A percentile compares a stretch with the other conserved stretches of the same genome.
Conservation (phyloP, 805 yeast genomes). For the Metschnikowia corniflorae region DNA sequence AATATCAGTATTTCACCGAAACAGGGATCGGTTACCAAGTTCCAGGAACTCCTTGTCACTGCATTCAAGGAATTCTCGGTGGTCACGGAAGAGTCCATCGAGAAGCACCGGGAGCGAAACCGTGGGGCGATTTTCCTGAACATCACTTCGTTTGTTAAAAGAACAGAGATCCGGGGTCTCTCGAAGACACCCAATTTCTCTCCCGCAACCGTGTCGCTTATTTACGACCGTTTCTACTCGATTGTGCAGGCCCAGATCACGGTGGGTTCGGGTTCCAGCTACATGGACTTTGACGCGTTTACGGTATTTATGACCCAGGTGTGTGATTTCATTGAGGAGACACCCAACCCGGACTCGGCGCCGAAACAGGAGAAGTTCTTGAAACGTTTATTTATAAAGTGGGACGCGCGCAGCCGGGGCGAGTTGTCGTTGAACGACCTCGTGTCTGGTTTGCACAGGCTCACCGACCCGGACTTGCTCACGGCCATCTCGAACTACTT, state of each 20-base stretch:
- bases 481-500: slow-evolving; percentile 76
- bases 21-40: slow-evolving; percentile 67
- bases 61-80: slow-evolving; percentile 88
- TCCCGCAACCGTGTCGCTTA: slow-evolving; percentile 56
- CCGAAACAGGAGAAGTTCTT: slow-evolving; percentile 46
- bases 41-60: slow-evolving; percentile 85
- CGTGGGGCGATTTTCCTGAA: slow-evolving; percentile 78
- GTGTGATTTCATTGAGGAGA: slow-evolving; percentile 65
- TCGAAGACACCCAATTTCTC: slow-evolving; percentile 66
- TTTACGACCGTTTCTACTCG: slow-evolving; percentile 82
- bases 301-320: slow-evolving; percentile 71
- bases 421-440: slow-evolving; percentile 66
- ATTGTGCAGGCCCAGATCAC: slow-evolving; percentile 64
- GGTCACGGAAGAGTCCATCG: slow-evolving; percentile 70
- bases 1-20: slow-evolving; percentile 70
- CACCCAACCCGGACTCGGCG: slow-evolving; percentile 22
- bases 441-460: slow-evolving; percentile 64
- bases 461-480: slow-evolving; percentile 73
- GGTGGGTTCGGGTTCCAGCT: slow-evolving; percentile 48
- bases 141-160: slow-evolving; percentile 84
- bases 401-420: slow-evolving; percentile 61
- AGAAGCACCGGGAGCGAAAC: slow-evolving; percentile 63
- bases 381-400: slow-evolving; percentile 58
- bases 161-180: slow-evolving; percentile 84
- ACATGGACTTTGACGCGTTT: slow-evolving; percentile 73